phyloP scores from a whole-genome alignment of 2,329 filamentous ascomycete species.

The Cladobotryum protrusum region DNA sequence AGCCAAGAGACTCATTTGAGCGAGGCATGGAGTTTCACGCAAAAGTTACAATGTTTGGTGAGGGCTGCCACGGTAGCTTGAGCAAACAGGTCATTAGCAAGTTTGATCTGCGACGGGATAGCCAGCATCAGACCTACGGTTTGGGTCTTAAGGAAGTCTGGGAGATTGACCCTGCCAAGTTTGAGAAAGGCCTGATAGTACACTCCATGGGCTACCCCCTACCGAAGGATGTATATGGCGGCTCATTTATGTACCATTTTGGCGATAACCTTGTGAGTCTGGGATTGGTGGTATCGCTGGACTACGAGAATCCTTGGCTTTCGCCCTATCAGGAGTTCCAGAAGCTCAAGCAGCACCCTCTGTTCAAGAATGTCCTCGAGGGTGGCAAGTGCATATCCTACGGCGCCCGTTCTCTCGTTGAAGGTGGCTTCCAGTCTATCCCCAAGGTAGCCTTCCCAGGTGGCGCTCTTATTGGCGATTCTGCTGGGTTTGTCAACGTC shows the following conservation, averaged over 20 bases:
- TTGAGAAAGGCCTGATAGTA: slow-evolving; percentile 74
- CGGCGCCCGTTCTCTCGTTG: slow-evolving; percentile 81
- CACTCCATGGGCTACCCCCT: slow-evolving; percentile 94
- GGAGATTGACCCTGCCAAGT: slow-evolving; percentile 92
- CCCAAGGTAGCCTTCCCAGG: slow-evolving; percentile 96
- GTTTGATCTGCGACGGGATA: slow-evolving; percentile 82
- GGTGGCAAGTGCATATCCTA: slow-evolving; percentile 98
- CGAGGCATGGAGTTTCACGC: slow-evolving; percentile 98
- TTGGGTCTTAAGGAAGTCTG: slow-evolving; percentile 95
- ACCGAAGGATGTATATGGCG: slow-evolving; percentile 83
- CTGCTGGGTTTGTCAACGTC: slow-evolving; percentile 92
- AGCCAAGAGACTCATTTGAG: slow-evolving; percentile 85
- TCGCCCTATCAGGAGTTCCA: slow-evolving; percentile 96
- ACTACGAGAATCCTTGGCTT: slow-evolving; percentile 95
- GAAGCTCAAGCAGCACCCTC: slow-evolving; percentile 96
- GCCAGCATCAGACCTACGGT: slow-evolving; percentile 91
- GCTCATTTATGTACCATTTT: slow-evolving; percentile 99
- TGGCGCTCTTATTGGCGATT: slow-evolving; percentile 91
- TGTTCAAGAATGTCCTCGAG: slow-evolving; percentile 80
- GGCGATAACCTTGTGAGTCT: slow-evolving; percentile 93
- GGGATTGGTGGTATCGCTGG: slow-evolving; percentile 84
- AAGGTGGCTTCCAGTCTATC: slow-evolving; percentile 96
- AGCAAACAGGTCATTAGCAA: slow-evolving; percentile 94
- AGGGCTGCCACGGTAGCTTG: slow-evolving; percentile 93
- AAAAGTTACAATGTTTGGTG: slow-evolving; percentile 80